phyloP scores from a whole-genome alignment of 768 basidiomycete species.

The Pleurotus tuoliensis region DNA sequence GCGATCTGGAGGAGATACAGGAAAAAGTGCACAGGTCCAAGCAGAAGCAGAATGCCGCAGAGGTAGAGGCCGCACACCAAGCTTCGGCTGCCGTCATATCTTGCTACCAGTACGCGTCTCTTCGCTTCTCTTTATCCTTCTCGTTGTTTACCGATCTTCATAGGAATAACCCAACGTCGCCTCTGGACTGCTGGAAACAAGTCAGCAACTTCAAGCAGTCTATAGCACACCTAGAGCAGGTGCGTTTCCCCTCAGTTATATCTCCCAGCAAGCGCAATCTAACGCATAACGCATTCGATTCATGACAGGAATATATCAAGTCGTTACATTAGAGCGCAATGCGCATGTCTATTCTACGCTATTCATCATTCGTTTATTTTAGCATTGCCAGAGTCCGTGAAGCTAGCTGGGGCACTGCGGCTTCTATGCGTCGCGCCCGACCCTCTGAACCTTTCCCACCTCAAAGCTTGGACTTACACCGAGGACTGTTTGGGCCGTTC shows the following conservation, averaged over 20 bases:
- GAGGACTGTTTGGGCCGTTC: too few species aligned
- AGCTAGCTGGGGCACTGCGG: too few species aligned
- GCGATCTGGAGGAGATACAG: constrained; percentile 73
- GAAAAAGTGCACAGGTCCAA: constrained; percentile 72
- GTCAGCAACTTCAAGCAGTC: constrained; percentile 67
- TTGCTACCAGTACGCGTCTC: constrained; percentile 66
- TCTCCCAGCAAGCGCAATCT: not conserved
- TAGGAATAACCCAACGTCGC: constrained; percentile 45
- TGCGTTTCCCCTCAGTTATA: constrained; percentile 26
- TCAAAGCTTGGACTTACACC: too few species aligned
- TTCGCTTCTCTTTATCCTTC: constrained; percentile 1
- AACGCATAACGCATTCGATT: too few species aligned
- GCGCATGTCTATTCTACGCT: too few species aligned
- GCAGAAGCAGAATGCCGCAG: constrained; percentile 46
- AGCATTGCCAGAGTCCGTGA: too few species aligned
- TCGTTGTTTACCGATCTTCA: not conserved
- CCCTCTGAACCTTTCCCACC: too few species aligned
- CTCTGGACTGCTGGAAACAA: constrained; percentile 74
- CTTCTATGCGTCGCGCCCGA: too few species aligned
- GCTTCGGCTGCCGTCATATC: constrained; percentile 55
- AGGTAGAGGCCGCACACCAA: constrained; percentile 54
- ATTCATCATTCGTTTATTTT: too few species aligned
- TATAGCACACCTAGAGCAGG: constrained; percentile 68
- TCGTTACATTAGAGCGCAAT: too few species aligned
- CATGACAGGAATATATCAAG: too few species aligned